Percentiles rank a stretch among this genome's conserved stretches.
Evolutionary conservation across 441 rosid genomes (phyloP).

Genomic region (Capsella rubella): DNA sequence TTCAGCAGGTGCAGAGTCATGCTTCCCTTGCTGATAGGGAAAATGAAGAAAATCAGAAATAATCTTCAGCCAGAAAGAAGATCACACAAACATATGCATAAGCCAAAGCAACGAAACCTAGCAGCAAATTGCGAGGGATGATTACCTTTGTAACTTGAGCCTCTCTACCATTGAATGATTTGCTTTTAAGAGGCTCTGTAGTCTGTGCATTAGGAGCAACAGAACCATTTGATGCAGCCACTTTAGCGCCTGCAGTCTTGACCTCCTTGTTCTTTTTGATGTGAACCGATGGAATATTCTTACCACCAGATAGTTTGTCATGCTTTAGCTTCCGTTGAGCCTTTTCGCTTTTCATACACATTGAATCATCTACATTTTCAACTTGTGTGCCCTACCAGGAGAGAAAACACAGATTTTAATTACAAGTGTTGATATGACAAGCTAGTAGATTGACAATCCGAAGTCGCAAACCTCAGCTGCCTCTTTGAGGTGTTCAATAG

Average conservation of each 20-base stretch:
- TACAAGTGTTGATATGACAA: background rate
- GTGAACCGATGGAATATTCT: conserved; percentile 54
- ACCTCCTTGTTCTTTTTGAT: conserved; percentile 60
- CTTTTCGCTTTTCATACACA: conserved; percentile 51
- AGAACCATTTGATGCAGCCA: conserved; percentile 59
- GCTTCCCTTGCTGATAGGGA: conserved; percentile 66
- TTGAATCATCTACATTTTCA: conserved; percentile 48
- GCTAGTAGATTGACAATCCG: conserved; percentile 10
- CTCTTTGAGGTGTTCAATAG: conserved; percentile 43
- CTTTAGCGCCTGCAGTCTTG: conserved; percentile 45
- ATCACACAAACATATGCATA: conserved; percentile 11
- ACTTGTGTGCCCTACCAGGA: conserved; percentile 51
- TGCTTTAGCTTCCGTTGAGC: conserved; percentile 56
- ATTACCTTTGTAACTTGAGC: conserved; percentile 60
- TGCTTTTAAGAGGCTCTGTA: conserved; percentile 61
- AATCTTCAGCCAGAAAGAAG: conserved; percentile 43
- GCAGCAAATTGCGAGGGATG: conserved; percentile 14
- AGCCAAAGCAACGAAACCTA: conserved; percentile 11
- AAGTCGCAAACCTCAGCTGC: conserved; percentile 34
- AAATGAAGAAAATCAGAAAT: conserved; percentile 40
- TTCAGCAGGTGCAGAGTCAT: conserved; percentile 56
- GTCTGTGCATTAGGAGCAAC: conserved; percentile 48
- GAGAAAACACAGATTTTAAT: conserved; percentile 19
- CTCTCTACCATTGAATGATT: conserved; percentile 56
- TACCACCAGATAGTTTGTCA: conserved; percentile 55